Base-by-base conservation (phyloP, 306 rosid species). In the Trichosanthes truncata region DNA sequence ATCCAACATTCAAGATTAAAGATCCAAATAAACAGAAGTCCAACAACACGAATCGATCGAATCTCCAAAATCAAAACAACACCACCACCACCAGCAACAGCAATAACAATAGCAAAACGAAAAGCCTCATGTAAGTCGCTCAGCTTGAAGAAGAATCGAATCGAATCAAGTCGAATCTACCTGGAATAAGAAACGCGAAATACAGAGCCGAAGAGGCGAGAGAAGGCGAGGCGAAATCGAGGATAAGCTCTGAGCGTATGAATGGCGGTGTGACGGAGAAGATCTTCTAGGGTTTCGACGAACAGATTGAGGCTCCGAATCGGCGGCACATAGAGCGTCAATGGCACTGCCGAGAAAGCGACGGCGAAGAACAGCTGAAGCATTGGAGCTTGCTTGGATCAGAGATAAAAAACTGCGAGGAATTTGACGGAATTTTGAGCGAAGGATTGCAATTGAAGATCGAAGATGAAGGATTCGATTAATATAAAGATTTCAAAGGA, bases 341-440 rank as follows among this genome's bases (percentile, higher is more conserved):
- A 81, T 46, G 98, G 98, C 82, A 87, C 91, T n/a, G 93, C 96
- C 11, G 97, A 89, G 91, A 95, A 90, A 5, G 97, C 98, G 81
- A 91, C 92, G 13, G 97, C 98, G 75, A 95, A 90, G 23, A 88
- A 8, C 35, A 95, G 80, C 80, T 89, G 91, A 51, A 92, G 88
- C 98, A 95, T 95, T 86, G 81, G 75, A 78, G 5, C 6, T 46
- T 7, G 15, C 2, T 6, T 11, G 48, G 74, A 35, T 35, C 26
- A 8, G 48, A 36, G 26, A 66, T 33, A 2, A 17, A 33, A 9
- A 15, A 2, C 2, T 33, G 46, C 7, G 43, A 35, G 9, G 73
- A 66, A 33, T n/a, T n/a, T n/a, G n/a, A n/a, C n/a, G n/a, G n/a
- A n/a, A n/a, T n/a, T n/a, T n/a, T n/a, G n/a, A n/a, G n/a, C n/a